A percentile compares a stretch with the other conserved stretches of the same genome.
These are phyloP conservation scores for Spencermartinsiella ligniputridi DNA, from an alignment of 1,139 yeast genomes.

Conservation along the genomic window DNA sequence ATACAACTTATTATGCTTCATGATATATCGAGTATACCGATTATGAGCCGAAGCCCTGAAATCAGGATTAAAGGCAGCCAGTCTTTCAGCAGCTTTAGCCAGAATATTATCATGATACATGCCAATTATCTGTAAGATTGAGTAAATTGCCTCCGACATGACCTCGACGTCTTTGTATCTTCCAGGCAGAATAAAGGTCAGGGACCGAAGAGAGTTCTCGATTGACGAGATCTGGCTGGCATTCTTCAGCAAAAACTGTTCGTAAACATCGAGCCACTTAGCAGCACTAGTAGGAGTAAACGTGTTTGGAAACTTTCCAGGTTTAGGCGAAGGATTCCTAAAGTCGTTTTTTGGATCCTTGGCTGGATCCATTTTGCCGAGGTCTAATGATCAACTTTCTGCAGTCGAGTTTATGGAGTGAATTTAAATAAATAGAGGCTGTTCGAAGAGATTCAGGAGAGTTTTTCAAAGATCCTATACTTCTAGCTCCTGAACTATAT, in stretches of 20 bases:
- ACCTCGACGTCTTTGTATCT: constrained; percentile 39
- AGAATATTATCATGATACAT: constrained; percentile 38
- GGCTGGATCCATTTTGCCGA: too few relatives aligned
- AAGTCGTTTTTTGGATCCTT: too few relatives aligned
- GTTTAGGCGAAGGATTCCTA: too few relatives aligned
- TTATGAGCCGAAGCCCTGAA: constrained; percentile 31
- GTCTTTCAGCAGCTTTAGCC: constrained; percentile 28
- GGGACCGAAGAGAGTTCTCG: constrained; percentile 35
- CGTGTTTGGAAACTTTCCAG: too few relatives aligned
- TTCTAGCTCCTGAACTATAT: too few relatives aligned
- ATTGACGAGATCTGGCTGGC: constrained; percentile 37
- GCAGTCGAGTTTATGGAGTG: too few relatives aligned
- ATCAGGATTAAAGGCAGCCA: constrained; percentile 19
- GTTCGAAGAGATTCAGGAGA: too few relatives aligned
- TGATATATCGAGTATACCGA: constrained; percentile 31
- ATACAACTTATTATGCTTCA: constrained; percentile 26
- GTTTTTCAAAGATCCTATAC: too few relatives aligned
- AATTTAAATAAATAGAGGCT: too few relatives aligned
- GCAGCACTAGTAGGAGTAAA: too few relatives aligned
- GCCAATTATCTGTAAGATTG: constrained; percentile 35
- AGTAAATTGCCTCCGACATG: constrained; percentile 34
- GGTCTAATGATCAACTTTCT: too few relatives aligned
- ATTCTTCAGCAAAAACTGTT: constrained; percentile 33
- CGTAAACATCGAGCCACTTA: constrained; percentile 29
- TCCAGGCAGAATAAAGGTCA: constrained; percentile 39